These are phyloP conservation scores for Trichoderma orchidacearum DNA, from an alignment of 495 filamentous ascomycete genomes.

Conservation along the genomic window DNA sequence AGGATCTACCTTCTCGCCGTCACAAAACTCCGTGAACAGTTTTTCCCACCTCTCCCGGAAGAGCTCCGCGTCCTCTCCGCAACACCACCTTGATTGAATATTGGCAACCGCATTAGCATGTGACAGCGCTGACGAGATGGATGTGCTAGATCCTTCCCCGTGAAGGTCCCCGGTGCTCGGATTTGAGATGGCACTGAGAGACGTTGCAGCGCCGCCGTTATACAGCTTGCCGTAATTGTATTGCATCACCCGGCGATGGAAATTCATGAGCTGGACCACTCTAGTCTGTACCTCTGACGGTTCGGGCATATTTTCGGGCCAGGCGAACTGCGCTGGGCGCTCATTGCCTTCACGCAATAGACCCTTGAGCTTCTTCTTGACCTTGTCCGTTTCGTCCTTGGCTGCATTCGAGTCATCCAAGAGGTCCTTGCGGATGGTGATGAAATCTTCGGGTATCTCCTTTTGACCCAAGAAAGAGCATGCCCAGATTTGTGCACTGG, in stretches of 20 bases:
- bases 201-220: conserved; percentile 38
- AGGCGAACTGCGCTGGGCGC: conserved; percentile 87
- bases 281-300: conserved; percentile 78
- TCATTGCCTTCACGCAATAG: conserved; percentile 76
- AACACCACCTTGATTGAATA: conserved; percentile 91
- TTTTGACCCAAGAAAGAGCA: conserved; percentile 79
- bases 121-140: conserved; percentile 29
- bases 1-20: conserved; percentile 93
- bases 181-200: conserved; percentile 40
- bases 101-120: conserved; percentile 44
- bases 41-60: conserved; percentile 99
- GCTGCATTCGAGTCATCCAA: conserved; percentile 98
- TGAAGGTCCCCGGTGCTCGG: conserved; percentile 23
- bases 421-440: conserved; percentile 83
- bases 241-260: conserved; percentile 87
- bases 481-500: conserved; percentile 94
- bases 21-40: conserved; percentile 90
- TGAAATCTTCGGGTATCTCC: conserved; percentile 68
- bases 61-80: conserved; percentile 84
- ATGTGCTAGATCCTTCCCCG: conserved; percentile 21
- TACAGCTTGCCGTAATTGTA: conserved; percentile 75
- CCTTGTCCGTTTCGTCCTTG: conserved; percentile 98
- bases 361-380: conserved; percentile 96
- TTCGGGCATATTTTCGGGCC: conserved; percentile 91
- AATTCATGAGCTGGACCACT: conserved; percentile 95